A percentile compares a stretch with the other conserved stretches of the same genome.
phyloP scores from a whole-genome alignment of 768 basidiomycete species.

The Pleurotus salmoneostramineus region DNA sequence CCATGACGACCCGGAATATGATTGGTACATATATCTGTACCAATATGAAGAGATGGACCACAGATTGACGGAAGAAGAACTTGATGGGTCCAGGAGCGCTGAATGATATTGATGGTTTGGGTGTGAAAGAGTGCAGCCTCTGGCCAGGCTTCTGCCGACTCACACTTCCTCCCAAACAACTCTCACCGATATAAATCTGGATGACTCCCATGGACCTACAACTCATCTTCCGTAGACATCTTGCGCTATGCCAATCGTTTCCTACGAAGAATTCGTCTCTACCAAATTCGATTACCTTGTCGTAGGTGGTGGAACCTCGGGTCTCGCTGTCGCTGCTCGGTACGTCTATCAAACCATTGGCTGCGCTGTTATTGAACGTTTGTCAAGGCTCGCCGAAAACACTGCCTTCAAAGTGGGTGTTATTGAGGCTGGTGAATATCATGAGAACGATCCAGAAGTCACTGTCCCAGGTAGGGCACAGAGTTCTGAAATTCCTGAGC shows the following conservation, averaged over 20 bases:
- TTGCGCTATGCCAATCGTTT: slow-evolving; percentile 6
- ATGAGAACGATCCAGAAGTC: slow-evolving; percentile 11
- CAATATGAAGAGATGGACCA: no score
- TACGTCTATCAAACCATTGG: background rate
- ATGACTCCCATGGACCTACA: no score
- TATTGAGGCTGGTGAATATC: slow-evolving; percentile 26
- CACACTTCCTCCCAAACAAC: no score
- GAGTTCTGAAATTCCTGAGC: background rate
- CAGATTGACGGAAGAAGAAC: no score
- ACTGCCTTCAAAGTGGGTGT: slow-evolving; percentile 28
- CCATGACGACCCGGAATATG: no score
- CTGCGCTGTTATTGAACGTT: background rate
- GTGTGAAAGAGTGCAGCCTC: no score
- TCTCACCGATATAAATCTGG: no score
- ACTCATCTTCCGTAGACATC: no score
- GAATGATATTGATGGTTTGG: no score
- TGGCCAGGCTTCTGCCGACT: no score
- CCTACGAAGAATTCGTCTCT: background rate
- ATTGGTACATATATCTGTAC: no score
- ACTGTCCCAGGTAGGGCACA: slow-evolving; percentile 17
- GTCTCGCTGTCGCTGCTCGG: slow-evolving; percentile 33
- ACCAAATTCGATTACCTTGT: slow-evolving; percentile 10
- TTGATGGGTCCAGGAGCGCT: no score
- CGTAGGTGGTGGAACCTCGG: slow-evolving; percentile 20
- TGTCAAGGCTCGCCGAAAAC: slow-evolving; percentile 32